Evolutionary conservation across 768 basidiomycete species (phyloP), one percentile per base, ranked within the genome.

Genomic region (Saitozyma sp.): DNA sequence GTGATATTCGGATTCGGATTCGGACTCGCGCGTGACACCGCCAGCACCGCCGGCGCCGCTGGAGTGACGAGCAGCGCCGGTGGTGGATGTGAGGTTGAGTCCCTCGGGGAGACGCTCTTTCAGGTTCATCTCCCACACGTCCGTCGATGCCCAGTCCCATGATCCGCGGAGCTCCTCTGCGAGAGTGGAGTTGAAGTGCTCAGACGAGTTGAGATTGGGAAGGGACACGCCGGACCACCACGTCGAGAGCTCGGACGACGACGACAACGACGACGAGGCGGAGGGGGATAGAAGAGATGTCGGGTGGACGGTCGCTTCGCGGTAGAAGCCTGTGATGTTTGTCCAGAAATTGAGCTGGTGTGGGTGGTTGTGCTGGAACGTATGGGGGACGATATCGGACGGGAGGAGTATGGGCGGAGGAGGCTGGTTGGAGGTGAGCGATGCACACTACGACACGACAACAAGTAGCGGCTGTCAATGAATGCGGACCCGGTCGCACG

Each of bases 311-410:
- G 20, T 46, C 0, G 71, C 76, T 9, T 73, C 60, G 8, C 76
- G 68, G 57, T 76, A 76, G 63, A 77, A 79, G 1, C 78, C 78
- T 1, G 78, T 77, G 49, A 79, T 75, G 57, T 77, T 79, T 39
- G 51, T 64, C 54, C 55, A 77, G 49, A 62, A 63, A 13, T 37
- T 45, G 52, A 48, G 29, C n/a, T 49, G 50, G 14, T 62, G 46
- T 38, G 46, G 29, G 40, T 58, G 43, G 38, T 41, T 42, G 49
- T 65, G 71, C 46, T 40, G 49, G 42, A 69, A 70, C 43, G 66
- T 43, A 0, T 62, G 65, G 8, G 76, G 74, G 8, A 78, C 54
- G 9, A 75, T 38, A 4, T 54, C 56, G 5, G 50, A 59, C 19
- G 69, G 64, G 2, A 67, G 45, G 11, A 74, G 51, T 0, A 38